Evolutionary conservation across 2,329 filamentous ascomycete genomes (phyloP).

Genomic region (Alternaria rosae): DNA sequence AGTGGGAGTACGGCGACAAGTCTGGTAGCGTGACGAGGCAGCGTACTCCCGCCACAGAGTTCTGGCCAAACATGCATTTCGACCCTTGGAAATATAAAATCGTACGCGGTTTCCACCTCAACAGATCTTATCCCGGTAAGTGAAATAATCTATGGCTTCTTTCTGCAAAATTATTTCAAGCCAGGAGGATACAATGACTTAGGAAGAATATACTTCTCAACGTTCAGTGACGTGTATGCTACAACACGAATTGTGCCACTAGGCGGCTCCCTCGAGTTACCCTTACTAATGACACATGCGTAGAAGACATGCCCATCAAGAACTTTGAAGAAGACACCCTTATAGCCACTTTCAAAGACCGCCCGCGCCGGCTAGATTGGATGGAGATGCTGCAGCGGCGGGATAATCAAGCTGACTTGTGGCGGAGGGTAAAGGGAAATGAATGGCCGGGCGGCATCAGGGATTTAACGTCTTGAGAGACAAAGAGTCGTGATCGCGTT

Average conservation of each 20-base stretch:
- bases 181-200: background rate
- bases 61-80: constrained; percentile 7
- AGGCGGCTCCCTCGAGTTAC: background rate
- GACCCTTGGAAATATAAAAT: background rate
- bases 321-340: background rate
- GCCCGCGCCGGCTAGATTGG: background rate
- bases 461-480: too few species aligned
- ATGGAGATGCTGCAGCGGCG: background rate
- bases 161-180: background rate
- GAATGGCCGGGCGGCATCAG: too few species aligned
- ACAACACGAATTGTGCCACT: background rate
- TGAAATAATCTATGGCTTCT: background rate
- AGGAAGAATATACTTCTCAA: background rate
- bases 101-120: background rate
- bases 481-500: too few species aligned
- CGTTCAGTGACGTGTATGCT: background rate
- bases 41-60: constrained; percentile 3
- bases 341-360: background rate
- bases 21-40: background rate
- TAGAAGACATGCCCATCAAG: background rate
- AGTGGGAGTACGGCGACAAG: constrained; percentile 2
- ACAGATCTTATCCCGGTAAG: background rate
- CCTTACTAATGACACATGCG: background rate
- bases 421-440: background rate
- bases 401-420: background rate